These are phyloP conservation scores for Eucalyptus virginea DNA, from an alignment of 345 rosid species.

Conservation along the genomic window DNA sequence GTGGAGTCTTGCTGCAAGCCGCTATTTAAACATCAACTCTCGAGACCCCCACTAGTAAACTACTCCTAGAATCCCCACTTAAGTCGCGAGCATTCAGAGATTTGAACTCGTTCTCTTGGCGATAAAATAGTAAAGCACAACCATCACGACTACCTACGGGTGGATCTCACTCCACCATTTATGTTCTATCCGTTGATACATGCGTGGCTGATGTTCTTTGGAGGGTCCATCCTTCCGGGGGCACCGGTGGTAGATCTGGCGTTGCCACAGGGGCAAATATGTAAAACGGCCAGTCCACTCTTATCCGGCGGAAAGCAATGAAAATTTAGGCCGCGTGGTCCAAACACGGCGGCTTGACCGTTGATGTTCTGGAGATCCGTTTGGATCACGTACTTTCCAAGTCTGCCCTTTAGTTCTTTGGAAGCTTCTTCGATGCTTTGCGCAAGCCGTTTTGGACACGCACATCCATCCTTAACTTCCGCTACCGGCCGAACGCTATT, in stretches of 20 bases:
- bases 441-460: neutral
- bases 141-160: no score
- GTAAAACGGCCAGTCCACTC: neutral
- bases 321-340: neutral
- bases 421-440: neutral
- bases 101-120: no score
- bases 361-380: neutral
- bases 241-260: neutral
- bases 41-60: no score
- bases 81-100: no score
- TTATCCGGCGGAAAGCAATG: no score
- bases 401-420: neutral
- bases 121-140: no score
- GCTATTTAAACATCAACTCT: no score
- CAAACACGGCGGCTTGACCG: neutral
- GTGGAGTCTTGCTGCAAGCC: no score
- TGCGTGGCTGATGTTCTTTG: neutral
- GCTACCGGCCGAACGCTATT: neutral
- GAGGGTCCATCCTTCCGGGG: neutral
- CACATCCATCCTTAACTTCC: neutral
- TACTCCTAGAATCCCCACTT: accelerated
- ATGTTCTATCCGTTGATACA: neutral
- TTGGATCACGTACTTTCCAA: neutral
- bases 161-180: no score
- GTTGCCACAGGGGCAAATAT: neutral